Evolutionary conservation across 371 early-diverging fungal species (phyloP), one percentile per base, ranked within the genome.

Genomic region (Apophysomyces variabilis): DNA sequence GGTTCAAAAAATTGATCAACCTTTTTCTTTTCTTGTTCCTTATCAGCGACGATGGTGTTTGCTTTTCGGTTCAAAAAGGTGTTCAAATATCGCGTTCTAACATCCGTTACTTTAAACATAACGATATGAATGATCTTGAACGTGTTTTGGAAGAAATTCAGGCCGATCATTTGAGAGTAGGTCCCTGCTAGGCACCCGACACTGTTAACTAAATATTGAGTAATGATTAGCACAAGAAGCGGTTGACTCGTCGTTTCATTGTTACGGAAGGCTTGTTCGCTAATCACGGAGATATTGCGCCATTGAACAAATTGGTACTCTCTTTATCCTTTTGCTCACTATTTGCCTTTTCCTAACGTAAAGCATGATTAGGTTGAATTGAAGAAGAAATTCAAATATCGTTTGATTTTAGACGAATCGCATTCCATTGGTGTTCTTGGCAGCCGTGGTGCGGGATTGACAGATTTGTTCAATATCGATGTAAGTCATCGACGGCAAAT

Each of bases 351-450:
- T 32, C 4, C 13, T 45, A 7, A 54, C 37, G 32, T 26, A 26
- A 37, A 26, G n/a, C 57, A 58, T 58, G 12, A 32, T 1, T 73
- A 86, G 80, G 74, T 96, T 63, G 94, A 92, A 65, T 76, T 99
- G 66, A 99, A 98, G 84, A 82, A 94, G 60, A 91, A 93, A 75
- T 99, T 93, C 92, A 98, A 99, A 85, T 98, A 96, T 82, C 87
- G 99, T 32, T 80, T 99, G 37, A 96, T 99, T 68, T 75, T 99
- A 43, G 99, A 99, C 74, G 99, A 99, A 78, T 91, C 93, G 38
- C 84, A 90, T 60, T 96, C 97, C 1, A 87, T 99, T 81, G 99
- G 99, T 61, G 88, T 94, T 6, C 69, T 99, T 32, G 99, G 99
- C 37, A 80, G 84, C 73, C 89, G 89, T 4, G 99, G 99, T 38